Evolutionary conservation across 148 eudicot genomes (phyloP).

Genomic region (Agrostemma githago): DNA sequence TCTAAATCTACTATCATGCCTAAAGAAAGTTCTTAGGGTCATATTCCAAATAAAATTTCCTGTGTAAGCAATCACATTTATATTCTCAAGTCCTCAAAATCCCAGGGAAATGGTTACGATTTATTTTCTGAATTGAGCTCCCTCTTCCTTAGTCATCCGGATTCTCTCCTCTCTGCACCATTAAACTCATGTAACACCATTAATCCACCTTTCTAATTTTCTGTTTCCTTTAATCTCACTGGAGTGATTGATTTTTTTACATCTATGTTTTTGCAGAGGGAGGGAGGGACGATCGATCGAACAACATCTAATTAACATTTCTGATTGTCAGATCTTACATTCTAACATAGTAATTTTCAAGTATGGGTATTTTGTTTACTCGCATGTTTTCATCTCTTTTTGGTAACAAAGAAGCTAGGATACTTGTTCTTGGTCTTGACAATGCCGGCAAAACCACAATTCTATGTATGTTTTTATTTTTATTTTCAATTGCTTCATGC

Average conservation of each 20-base stretch:
- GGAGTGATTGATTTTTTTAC: background rate
- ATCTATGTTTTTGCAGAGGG: background rate
- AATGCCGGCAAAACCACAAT: constrained; percentile 99
- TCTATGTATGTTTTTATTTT: constrained; percentile 50
- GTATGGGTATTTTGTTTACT: constrained; percentile 38
- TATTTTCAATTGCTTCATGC: background rate
- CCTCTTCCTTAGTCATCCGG: background rate
- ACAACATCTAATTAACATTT: background rate
- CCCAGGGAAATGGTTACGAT: background rate
- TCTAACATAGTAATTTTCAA: background rate
- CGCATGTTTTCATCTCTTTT: constrained; percentile 78
- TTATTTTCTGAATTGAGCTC: background rate
- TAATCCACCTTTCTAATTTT: background rate
- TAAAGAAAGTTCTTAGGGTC: no score
- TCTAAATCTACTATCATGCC: no score
- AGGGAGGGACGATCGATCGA: background rate
- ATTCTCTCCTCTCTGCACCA: background rate
- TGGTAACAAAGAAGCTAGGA: constrained; percentile 95
- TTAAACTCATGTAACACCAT: background rate
- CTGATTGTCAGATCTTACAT: background rate
- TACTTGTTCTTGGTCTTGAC: constrained; percentile 93
- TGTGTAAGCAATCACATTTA: no score
- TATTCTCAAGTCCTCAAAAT: background rate
- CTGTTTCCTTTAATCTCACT: background rate
- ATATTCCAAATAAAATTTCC: no score